phyloP scores from a whole-genome alignment of 306 rosid species.

The Hippophae tibetana region DNA sequence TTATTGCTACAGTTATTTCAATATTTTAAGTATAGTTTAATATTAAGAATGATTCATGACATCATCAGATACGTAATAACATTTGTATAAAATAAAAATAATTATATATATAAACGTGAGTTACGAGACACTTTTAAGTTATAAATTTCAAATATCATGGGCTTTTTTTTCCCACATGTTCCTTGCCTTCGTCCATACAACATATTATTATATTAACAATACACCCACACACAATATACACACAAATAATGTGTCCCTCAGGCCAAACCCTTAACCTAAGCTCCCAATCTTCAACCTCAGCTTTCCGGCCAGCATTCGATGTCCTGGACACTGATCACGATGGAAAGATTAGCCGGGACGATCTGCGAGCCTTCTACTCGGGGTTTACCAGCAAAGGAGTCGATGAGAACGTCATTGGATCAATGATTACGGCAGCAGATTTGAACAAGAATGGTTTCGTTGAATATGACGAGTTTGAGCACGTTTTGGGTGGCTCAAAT shows the following conservation, averaged over 20 bases:
- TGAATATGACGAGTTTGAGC: constrained; percentile 83
- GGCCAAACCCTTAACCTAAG: constrained; percentile 13
- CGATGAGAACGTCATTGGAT: constrained; percentile 43
- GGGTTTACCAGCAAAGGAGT: constrained; percentile 17
- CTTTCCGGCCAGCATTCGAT: constrained; percentile 63
- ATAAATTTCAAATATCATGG: too few species aligned
- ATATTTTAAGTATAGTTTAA: too few species aligned
- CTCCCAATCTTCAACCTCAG: neutral
- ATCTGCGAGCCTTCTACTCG: constrained; percentile 55
- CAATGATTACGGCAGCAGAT: constrained; percentile 79
- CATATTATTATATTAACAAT: too few species aligned
- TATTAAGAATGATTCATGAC: too few species aligned
- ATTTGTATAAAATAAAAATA: too few species aligned
- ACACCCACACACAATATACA: neutral
- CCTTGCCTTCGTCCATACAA: too few species aligned
- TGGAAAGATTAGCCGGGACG: constrained; percentile 74
- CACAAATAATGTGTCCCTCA: constrained; percentile 44
- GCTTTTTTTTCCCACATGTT: too few species aligned
- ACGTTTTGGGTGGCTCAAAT: constrained; percentile 25
- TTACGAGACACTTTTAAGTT: too few species aligned
- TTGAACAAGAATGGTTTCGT: constrained; percentile 69
- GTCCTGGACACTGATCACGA: constrained; percentile 68
- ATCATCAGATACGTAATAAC: too few species aligned
- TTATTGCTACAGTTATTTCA: too few species aligned
- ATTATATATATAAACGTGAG: too few species aligned